Base-by-base conservation (phyloP, 225 moss, liverwort and hornwort genomes). In the Polytrichum commune region DNA sequence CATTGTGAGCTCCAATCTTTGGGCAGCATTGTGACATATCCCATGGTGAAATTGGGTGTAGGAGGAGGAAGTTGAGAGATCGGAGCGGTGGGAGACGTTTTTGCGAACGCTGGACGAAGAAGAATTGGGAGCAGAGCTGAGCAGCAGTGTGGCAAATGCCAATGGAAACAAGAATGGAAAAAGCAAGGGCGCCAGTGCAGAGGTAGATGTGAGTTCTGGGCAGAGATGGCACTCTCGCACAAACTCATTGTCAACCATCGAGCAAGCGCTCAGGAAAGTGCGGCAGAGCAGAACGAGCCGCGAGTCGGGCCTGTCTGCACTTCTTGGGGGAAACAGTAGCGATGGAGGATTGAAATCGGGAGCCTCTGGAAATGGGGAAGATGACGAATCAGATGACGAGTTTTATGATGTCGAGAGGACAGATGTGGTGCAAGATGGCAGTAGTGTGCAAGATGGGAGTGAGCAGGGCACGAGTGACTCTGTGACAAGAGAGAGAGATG, bases 1-100 rank as follows among this genome's bases (percentile, higher is more conserved):
- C 22, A 58, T 58, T 58, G 58, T 8, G 20, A 6, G 9, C 24
- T 1, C 24, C 24, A 20, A 6, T 58, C 20, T 58, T 58, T 32
- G 5, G 18, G 7, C 10, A 7, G 20, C 1, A 23, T 68, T 30
- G 72, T 70, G 30, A 72, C 54, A 18, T 3, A 1, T 5, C 7
- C 33, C 33, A 33, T 22, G 32, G 23, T 38, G 24, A 58, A 58
- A 63, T 65, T 23, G 54, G 16, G 46, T 74, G 73, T 76, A 95
- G 93, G 90, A 84, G 69, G 95, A 96, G 73, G 95, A 91, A 75
- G 76, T 73, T 10, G 88, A 87, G 76, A 91, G 88, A 79, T 89
- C 77, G 29, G 82, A 83, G 61, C 83, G 85, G 30, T 96, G 95
- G 95, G 81, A 85, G 74, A 79, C 85, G 9, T 93, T 95, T 55